Percentiles rank a stretch among this genome's conserved stretches.
Conservation (phyloP, 805 yeast genomes). For the Metschnikowia bowlesiae region DNA sequence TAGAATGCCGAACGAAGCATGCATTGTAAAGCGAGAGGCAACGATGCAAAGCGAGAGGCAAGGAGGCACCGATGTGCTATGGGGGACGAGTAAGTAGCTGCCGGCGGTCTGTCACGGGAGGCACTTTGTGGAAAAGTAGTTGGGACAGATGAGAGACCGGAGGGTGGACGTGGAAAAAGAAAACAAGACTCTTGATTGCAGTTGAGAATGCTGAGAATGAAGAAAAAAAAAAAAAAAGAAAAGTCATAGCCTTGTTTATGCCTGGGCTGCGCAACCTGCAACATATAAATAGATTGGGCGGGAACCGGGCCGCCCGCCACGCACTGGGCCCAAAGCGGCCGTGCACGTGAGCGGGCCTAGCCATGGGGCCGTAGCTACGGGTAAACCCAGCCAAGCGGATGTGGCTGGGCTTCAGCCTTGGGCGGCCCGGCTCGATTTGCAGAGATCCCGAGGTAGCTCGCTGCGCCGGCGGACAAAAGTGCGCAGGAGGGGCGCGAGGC, state of each 20-base stretch:
- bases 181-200: background rate
- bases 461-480: no score
- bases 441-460: background rate
- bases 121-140: background rate
- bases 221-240: conserved; percentile 1
- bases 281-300: conserved; percentile 1
- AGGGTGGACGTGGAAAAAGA: background rate
- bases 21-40: background rate
- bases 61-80: background rate
- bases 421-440: no score
- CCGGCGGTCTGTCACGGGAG: background rate
- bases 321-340: background rate
- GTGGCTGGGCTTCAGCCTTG: no score
- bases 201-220: background rate
- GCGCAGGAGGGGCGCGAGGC: background rate
- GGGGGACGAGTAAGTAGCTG: background rate
- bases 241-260: conserved; percentile 2
- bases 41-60: background rate
- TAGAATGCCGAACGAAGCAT: conserved; percentile 1
- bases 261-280: conserved; percentile 3
- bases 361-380: no score
- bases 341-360: no score
- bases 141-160: background rate
- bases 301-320: background rate
- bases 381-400: no score